Evolutionary conservation across 2,329 filamentous ascomycete species (phyloP).

Genomic region (Pseudogymnoascus sp.): DNA sequence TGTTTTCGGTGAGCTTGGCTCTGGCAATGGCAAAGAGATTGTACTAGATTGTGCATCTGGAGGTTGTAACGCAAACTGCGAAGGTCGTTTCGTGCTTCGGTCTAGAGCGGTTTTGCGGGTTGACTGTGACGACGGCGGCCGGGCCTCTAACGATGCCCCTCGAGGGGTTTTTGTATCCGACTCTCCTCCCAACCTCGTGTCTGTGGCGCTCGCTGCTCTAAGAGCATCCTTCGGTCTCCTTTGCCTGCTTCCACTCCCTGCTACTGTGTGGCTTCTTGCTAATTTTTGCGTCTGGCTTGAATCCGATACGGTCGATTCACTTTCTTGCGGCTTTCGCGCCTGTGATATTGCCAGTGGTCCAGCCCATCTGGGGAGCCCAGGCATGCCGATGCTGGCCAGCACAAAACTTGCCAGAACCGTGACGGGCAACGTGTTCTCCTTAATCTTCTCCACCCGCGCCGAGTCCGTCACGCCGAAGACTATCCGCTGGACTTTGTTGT

Average conservation of each 20-base stretch:
- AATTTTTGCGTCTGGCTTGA: conserved; percentile 45
- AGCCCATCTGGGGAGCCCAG: conserved; percentile 67
- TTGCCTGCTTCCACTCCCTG: conserved; percentile 35
- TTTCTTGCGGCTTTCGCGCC: conserved; percentile 63
- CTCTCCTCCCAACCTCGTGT: conserved; percentile 12
- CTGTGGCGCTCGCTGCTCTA: conserved; percentile 31
- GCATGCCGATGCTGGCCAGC: conserved; percentile 66
- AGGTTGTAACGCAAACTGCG: conserved; percentile 22
- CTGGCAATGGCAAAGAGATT: conserved; percentile 58
- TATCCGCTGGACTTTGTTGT: conserved; percentile 83
- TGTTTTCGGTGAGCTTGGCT: conserved; percentile 45
- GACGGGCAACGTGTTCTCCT: conserved; percentile 72
- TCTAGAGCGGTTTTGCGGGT: conserved; percentile 16
- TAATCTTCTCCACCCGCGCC: conserved; percentile 64
- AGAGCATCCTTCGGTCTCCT: conserved; percentile 35
- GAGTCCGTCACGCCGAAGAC: conserved; percentile 71
- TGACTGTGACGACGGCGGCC: conserved; percentile 18
- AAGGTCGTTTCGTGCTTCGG: conserved; percentile 18
- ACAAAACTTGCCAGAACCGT: conserved; percentile 75
- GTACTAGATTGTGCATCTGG: conserved; percentile 58
- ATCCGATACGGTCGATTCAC: conserved; percentile 54
- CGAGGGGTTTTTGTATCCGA: conserved; percentile 14
- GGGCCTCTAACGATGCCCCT: conserved; percentile 25
- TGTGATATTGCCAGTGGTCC: conserved; percentile 76
- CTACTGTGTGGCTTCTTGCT: conserved; percentile 62